These are phyloP conservation scores for Coemansia erecta DNA, from an alignment of 192 early-diverging fungal genomes.

Conservation along the genomic window DNA sequence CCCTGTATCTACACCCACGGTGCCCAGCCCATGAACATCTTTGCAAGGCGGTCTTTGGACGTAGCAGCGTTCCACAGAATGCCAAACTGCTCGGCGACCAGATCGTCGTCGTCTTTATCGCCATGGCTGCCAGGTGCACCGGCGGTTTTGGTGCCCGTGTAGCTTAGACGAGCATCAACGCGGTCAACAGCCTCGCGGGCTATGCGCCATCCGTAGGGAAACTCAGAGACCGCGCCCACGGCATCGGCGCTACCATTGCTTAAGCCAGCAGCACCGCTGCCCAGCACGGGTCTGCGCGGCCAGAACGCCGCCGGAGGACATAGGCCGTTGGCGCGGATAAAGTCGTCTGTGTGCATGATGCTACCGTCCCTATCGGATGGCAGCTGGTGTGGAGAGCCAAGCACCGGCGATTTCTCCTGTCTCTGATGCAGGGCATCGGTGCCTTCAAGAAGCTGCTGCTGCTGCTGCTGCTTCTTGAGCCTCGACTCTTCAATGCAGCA, in stretches of 20 bases:
- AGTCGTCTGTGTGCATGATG: slow-evolving; percentile 1
- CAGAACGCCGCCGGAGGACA: slow-evolving; percentile 35
- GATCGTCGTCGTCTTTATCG: not conserved
- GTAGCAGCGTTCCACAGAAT: slow-evolving; percentile 29
- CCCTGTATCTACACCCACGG: slow-evolving; percentile 40
- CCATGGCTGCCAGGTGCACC: not conserved
- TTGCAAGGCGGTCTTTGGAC: slow-evolving; percentile 14
- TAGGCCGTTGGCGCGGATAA: slow-evolving; percentile 21
- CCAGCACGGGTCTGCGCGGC: slow-evolving; percentile 1
- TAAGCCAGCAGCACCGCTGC: not conserved
- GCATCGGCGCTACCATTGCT: not conserved
- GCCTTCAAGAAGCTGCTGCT: too few relatives aligned
- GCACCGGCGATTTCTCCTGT: too few relatives aligned
- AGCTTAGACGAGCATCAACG: slow-evolving; percentile 30
- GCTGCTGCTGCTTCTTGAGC: slow-evolving; percentile 4
- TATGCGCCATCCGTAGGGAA: slow-evolving; percentile 33
- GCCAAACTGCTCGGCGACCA: slow-evolving; percentile 17
- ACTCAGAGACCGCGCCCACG: slow-evolving; percentile 11
- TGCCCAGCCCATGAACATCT: slow-evolving; percentile 44
- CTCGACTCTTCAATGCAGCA: slow-evolving; percentile 22
- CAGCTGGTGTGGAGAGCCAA: too few relatives aligned
- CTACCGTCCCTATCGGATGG: not conserved
- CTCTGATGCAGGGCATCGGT: too few relatives aligned
- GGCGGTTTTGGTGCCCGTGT: not conserved
- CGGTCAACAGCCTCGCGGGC: slow-evolving; percentile 28